Evolutionary conservation across 805 yeast genomes (phyloP).

Genomic region (Candida arabinofermentans): DNA sequence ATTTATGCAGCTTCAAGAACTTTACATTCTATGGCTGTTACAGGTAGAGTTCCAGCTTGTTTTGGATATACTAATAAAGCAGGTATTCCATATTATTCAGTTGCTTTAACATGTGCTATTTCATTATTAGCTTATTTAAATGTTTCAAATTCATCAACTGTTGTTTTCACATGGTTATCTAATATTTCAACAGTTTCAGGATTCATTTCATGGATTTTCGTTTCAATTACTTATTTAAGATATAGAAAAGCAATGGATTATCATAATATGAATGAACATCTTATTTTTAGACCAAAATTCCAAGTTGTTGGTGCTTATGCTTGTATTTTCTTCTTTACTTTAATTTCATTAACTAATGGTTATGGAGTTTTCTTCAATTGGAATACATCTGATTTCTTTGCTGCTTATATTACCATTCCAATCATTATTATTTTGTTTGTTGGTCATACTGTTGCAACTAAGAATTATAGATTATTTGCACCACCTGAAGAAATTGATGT

Average conservation of each 20-base stretch:
- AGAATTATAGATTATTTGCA: constrained; percentile 39
- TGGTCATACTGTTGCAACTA: constrained; percentile 48
- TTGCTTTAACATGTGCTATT: constrained; percentile 45
- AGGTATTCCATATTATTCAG: constrained; percentile 66
- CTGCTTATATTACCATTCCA: constrained; percentile 63
- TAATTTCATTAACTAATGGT: constrained; percentile 58
- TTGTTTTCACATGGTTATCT: constrained; percentile 64
- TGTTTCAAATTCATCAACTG: constrained; percentile 51
- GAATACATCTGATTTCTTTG: constrained; percentile 51
- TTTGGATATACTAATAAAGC: constrained; percentile 55
- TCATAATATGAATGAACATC: constrained; percentile 49
- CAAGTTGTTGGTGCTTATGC: constrained; percentile 60
- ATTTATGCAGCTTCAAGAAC: constrained; percentile 73
- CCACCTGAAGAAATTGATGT: constrained; percentile 55
- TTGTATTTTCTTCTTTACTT: constrained; percentile 36
- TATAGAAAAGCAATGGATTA: constrained; percentile 60
- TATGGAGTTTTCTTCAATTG: constrained; percentile 56
- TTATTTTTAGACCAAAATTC: constrained; percentile 51
- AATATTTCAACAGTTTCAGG: constrained; percentile 67
- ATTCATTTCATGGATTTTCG: constrained; percentile 59
- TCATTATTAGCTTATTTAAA: constrained; percentile 64
- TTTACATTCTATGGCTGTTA: constrained; percentile 65
- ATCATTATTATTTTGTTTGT: constrained; percentile 44
- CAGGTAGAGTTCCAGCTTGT: constrained; percentile 69
- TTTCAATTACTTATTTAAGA: constrained; percentile 51